Evolutionary conservation across 2,329 filamentous ascomycete genomes (phyloP), one percentile per base, ranked within the genome.

Genomic region (Neofusicoccum sp.): DNA sequence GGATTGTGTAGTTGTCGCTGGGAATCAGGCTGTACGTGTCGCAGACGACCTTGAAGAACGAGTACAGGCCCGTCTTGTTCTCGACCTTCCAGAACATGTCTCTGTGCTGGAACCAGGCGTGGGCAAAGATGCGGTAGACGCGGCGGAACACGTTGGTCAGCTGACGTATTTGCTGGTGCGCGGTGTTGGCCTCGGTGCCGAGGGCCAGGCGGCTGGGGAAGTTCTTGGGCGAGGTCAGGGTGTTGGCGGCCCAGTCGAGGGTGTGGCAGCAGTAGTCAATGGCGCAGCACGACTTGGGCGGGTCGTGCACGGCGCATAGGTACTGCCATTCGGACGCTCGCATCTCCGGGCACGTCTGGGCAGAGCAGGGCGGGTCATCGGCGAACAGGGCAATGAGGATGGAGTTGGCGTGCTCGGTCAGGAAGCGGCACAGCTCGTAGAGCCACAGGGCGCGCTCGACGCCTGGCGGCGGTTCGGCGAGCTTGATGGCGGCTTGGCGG

Each of bases 251-350:
- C 91, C 93, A 98, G 78, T 99, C 95, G 44, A 99, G 87, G 0
- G 95, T 99, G 74, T 99, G 95, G 74, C 93, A 98, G 82, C 93
- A 97, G 79, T 99, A 99, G 78, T 99, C 95, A 71, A 99, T 97
- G 56, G 95, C 95, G 76, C 93, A 97, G 80, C 95, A 99, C 69
- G 89, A 90, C 78, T 98, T 98, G 51, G 95, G 95, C 53, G 92
- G 89, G 72, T 98, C 93, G 74, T 99, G 95, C 3, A 98, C 95
- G 54, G 95, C 95, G 78, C 95, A 99, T 49, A 99, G 86, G 71
- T 98, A 99, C 78, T 99, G 95, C 95, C 95, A 99, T 79, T 99
- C 93, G 31, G 90, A 95, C 2, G 95, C 95, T 71, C 95, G 92
- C 95, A 99, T 99, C 78, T 99, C 95, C 33, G 93, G 92, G 71